Conservation (phyloP, 148 eudicot genomes). For the Amaranthus cruentus region DNA sequence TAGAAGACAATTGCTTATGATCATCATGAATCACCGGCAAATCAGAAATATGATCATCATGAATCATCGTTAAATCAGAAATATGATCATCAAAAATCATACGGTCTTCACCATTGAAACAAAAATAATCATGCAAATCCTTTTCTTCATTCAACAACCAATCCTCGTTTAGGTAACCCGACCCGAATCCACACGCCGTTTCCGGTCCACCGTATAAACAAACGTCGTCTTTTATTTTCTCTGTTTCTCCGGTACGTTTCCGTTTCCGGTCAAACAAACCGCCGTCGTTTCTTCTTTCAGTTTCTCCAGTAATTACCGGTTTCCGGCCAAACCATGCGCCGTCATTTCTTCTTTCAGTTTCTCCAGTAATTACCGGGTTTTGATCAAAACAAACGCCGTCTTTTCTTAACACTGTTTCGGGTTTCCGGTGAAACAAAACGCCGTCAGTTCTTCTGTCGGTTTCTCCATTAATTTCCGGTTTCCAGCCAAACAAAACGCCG, state of each 20-base stretch:
- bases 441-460: too few relatives aligned
- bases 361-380: too few relatives aligned
- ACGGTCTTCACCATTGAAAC: conserved; percentile 23
- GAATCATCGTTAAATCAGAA: not conserved
- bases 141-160: conserved; percentile 28
- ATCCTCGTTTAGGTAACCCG: conserved; percentile 14
- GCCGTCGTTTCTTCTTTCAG: too few relatives aligned
- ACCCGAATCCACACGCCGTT: not conserved
- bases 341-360: not conserved
- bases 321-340: too few relatives aligned
- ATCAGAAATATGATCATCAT: conserved; percentile 22
- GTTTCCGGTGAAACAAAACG: conserved; percentile 6
- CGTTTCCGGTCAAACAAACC: too few relatives aligned
- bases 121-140: conserved; percentile 30
- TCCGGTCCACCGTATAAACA: not conserved
- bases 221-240: too few relatives aligned
- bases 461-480: not conserved
- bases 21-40: not conserved
- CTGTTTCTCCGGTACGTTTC: too few relatives aligned
- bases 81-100: conserved; percentile 30
- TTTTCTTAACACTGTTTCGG: not conserved
- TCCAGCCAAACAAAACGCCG: conserved; percentile 5
- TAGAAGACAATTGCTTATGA: conserved; percentile 10
- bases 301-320: too few relatives aligned
- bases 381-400: not conserved